Evolutionary conservation across 1,284 basidiomycete genomes (phyloP), one percentile per base, ranked within the genome.

Genomic region (Hymenochaete sp.): DNA sequence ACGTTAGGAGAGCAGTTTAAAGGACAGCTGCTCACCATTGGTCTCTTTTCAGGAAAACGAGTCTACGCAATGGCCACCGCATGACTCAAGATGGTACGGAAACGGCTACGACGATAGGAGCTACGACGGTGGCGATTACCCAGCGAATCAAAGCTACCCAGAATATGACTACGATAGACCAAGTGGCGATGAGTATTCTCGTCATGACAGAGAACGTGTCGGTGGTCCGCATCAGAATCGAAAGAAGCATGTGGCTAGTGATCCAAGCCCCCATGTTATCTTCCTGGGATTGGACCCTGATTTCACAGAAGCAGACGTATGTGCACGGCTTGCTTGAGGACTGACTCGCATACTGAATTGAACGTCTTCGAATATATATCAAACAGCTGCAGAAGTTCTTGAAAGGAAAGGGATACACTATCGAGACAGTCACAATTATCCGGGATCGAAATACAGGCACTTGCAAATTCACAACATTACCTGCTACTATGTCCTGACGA

Each of bases 371-470:
- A 43, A 21, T 18, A 16, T 50, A 24, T 38, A 55, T 28, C 28
- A 24, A 27, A 27, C 88, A 80, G 64, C 77, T 93, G 51, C 69
- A 76, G 48, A 74, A 72, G 50, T 51, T 51, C 21, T 36, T 51
- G 19, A 51, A 47, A 28, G 49, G 33, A 35, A 73, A 84, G 59
- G 80, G 79, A 52, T 85, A 77, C 67, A 75, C 68, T 59, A 70
- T 86, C 56, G 84, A 88, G 65, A 83, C 82, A 53, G 85, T 89
- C 57, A 93, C 89, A 57, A 91, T 97, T 55, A 92, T 93, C 62
- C 80, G 86, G 71, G 93, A 96, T 65, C 84, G 86, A 75, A 74
- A 77, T 73, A 82, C 89, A 78, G 90, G 85, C 84, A 88, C 79
- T 85, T 83, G 75, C 79, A 81, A 68, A 73, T 83, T 84, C 75